Percentiles rank a stretch among this genome's conserved stretches.
phyloP scores from a whole-genome alignment of 345 rosid genomes.

The Populus ilicifolia region DNA sequence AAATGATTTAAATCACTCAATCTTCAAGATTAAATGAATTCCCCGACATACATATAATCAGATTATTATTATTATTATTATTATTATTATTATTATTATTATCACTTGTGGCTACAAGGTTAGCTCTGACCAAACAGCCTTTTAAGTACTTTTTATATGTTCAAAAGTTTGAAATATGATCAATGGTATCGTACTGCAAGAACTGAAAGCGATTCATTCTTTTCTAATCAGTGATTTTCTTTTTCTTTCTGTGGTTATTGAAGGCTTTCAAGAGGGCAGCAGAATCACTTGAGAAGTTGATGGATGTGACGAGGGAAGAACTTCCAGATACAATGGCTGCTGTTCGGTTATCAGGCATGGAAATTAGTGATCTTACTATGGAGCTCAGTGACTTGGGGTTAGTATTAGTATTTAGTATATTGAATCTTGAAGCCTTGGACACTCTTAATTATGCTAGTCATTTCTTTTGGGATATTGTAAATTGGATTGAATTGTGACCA shows the following conservation, averaged over 20 bases:
- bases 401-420: slow-evolving; percentile 10
- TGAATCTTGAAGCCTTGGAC: no score
- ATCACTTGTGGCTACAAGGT: no score
- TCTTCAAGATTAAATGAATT: no score
- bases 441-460: not conserved
- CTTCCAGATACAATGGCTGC: slow-evolving; percentile 96
- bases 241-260: not conserved
- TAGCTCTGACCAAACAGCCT: no score
- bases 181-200: no score
- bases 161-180: no score
- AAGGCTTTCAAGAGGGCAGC: slow-evolving; percentile 88
- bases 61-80: not conserved
- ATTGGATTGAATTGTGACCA: no score
- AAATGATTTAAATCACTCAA: no score
- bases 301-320: slow-evolving; percentile 86
- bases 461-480: not conserved
- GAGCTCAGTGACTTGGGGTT: slow-evolving; percentile 91
- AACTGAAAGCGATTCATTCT: no score
- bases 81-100: not conserved
- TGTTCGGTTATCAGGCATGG: slow-evolving; percentile 84
- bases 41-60: no score
- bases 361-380: slow-evolving; percentile 85
- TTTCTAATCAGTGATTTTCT: not conserved
- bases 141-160: no score
- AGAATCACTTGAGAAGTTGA: slow-evolving; percentile 74